These are phyloP conservation scores for Microcyclosporella mali DNA, from an alignment of 2,329 filamentous ascomycete species.

Conservation along the genomic window DNA sequence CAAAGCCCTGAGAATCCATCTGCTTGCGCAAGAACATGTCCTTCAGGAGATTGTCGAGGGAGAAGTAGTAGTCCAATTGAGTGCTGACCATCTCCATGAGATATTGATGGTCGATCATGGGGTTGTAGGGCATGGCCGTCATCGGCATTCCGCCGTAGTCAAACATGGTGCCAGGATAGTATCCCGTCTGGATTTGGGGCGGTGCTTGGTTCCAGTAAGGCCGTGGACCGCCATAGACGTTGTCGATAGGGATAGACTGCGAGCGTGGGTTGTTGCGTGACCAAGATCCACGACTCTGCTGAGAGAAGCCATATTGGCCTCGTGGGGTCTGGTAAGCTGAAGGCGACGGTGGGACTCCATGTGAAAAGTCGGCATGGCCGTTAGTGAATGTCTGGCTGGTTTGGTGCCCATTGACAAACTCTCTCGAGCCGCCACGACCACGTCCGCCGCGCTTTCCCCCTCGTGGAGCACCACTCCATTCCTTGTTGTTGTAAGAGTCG, in stretches of 20 bases:
- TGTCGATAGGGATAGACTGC: slow-evolving; percentile 55
- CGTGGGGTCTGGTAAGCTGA: slow-evolving; percentile 23
- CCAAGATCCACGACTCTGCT: slow-evolving; percentile 38
- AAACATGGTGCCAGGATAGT: slow-evolving; percentile 48
- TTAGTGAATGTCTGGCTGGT: slow-evolving; percentile 12
- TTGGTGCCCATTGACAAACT: slow-evolving; percentile 28
- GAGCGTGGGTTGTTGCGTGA: slow-evolving; percentile 49
- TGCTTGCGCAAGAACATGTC: slow-evolving; percentile 80
- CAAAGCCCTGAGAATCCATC: slow-evolving; percentile 95
- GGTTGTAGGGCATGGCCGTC: slow-evolving; percentile 50
- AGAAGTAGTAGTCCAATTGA: slow-evolving; percentile 87
- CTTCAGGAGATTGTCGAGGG: slow-evolving; percentile 89
- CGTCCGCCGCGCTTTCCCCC: slow-evolving; percentile 29
- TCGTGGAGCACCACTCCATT: slow-evolving; percentile 19
- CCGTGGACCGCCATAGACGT: slow-evolving; percentile 41
- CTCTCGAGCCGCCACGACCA: slow-evolving; percentile 29
- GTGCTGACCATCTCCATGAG: slow-evolving; percentile 54
- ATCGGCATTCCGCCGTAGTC: slow-evolving; percentile 27
- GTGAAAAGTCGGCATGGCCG: slow-evolving; percentile 23
- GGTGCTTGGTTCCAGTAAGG: slow-evolving; percentile 31
- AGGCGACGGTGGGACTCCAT: slow-evolving; percentile 24
- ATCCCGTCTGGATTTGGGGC: slow-evolving; percentile 36
- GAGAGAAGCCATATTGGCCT: slow-evolving; percentile 26
- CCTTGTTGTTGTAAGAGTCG: slow-evolving; percentile 22
- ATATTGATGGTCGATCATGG: slow-evolving; percentile 53